Base-by-base conservation (phyloP, 768 basidiomycete genomes). In the Leccinum truebloodii region DNA sequence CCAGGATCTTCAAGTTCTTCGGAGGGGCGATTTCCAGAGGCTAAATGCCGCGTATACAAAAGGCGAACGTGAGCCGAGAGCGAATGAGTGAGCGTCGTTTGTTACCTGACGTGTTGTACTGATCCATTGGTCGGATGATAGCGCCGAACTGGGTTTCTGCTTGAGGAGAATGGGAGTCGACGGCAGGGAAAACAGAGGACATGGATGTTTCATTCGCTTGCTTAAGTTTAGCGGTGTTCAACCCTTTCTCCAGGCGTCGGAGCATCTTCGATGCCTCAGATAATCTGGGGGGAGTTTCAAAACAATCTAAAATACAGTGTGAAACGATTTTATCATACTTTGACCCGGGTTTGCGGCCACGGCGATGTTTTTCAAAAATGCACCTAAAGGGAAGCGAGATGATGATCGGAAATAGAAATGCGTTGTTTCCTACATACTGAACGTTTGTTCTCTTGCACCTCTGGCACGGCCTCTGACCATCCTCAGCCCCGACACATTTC, bases 211-310 rank as follows among this genome's bases (percentile, higher is more conserved):
- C 72, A n/a, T 58, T 74, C 3, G 69, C 67, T 20, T 87, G 86
- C 74, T 91, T 92, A 73, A 86, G 80, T 72, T 91, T 92, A 37
- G 89, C 88, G 39, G 77, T 84, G 72, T 86, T 89, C 63, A 91
- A 81, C 57, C 88, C 89, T 71, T 92, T 94, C 77, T 94, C 92
- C 48, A 94, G 80, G 52, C 90, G 85, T 55, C 92, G 86, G 55
- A 93, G 86, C 89, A 92, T 90, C 73, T 93, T 93, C 41, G 92
- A 93, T 51, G 90, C 90, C 71, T 94, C 92, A 39, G 92, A 93
- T 48, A 94, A 78, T 74, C 92, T 93, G 64, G 26, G 52, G 65
- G 52, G 55, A 50, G 50, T 52, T 67, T 62, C 18, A 62, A 48
- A 48, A 37, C 16, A 48, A 57, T 54, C 13, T 41, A 20, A 20